Conservation (phyloP, 371 early-diverging fungal genomes). For the Zychaea mexicana region DNA sequence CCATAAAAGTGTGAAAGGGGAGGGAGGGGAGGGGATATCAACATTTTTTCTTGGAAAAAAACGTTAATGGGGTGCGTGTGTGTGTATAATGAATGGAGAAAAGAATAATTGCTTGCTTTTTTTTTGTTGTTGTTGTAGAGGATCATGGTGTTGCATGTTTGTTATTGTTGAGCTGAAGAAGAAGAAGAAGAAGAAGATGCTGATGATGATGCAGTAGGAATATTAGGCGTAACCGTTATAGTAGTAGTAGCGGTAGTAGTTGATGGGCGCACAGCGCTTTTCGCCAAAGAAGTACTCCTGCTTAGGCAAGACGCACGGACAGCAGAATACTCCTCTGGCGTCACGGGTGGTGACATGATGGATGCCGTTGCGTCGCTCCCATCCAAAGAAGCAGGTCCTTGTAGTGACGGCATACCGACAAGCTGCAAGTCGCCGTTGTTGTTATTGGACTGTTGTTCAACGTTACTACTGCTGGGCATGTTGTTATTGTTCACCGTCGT, state of each 20-base stretch:
- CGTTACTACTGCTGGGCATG: too few species aligned
- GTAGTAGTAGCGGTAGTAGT: too few species aligned
- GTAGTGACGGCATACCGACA: background rate
- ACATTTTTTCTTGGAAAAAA: background rate
- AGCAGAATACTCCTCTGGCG: constrained; percentile 7
- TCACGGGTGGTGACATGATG: constrained; percentile 1
- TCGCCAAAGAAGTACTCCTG: background rate
- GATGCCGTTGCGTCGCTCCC: background rate
- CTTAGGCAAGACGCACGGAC: constrained; percentile 6
- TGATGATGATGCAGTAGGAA: background rate
- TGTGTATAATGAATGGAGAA: too few species aligned
- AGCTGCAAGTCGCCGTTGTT: background rate
- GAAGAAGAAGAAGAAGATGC: background rate
- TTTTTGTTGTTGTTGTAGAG: too few species aligned
- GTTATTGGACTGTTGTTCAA: background rate
- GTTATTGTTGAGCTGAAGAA: background rate
- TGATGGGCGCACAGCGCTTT: constrained; percentile 3
- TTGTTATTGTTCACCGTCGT: too few species aligned
- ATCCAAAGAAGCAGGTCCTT: too few species aligned
- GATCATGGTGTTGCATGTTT: background rate
- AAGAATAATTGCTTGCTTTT: too few species aligned
- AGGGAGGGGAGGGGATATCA: background rate
- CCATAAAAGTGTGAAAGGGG: background rate
- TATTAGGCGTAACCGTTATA: too few species aligned
- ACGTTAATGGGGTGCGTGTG: too few species aligned